Evolutionary conservation across 169 alveolate species (phyloP), one percentile per base, ranked within the genome.

Genomic region (Toxoplasma gondii): DNA sequence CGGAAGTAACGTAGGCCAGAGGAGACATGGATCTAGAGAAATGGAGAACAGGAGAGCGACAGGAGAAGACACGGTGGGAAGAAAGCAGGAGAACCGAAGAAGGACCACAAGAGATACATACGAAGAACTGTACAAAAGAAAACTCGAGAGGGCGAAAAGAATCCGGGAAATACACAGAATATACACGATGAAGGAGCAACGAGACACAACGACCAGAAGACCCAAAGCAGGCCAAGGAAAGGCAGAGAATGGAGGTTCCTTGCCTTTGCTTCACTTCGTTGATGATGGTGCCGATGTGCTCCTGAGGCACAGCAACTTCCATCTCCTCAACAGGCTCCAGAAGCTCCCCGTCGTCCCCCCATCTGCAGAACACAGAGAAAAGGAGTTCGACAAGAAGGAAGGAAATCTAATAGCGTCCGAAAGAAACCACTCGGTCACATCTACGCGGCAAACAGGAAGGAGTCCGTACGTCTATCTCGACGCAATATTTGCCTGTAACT

Each of bases 321-420:
- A 82, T 41, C 90, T 82, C 90, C 41, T 82, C 90, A 5, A 82
- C 90, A 34, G 90, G 90, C 36, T 82, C 90, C 34, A 82, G 90
- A 12, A 82, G 90, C 41, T 82, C 90, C 5, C 90, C 90, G 67
- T 82, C 90, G 34, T 82, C 90, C 27, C 90, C 36, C 90, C 90
- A 82, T 43, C 90, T 82, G 67, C 90, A 1, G 45, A 41, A 19
- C 86, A 64, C 29, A 4, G 34, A 19, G 22, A 49, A 49, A 49
- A 49, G 12, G 58, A 49, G 58, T 49, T 49, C 12, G 58, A 12
- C 58, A 49, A n/a, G n/a, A 49, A 49, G 22, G 58, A 49, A 12
- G 22, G 22, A 7, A 29, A 9, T n/a, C 41, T 4, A 69, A 29
- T n/a, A 4, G 7, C 31, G 19, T 69, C 36, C 81, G 38, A 4